phyloP scores from a whole-genome alignment of 202 grass and related monocot genomes.

The Carex sylvatica region DNA sequence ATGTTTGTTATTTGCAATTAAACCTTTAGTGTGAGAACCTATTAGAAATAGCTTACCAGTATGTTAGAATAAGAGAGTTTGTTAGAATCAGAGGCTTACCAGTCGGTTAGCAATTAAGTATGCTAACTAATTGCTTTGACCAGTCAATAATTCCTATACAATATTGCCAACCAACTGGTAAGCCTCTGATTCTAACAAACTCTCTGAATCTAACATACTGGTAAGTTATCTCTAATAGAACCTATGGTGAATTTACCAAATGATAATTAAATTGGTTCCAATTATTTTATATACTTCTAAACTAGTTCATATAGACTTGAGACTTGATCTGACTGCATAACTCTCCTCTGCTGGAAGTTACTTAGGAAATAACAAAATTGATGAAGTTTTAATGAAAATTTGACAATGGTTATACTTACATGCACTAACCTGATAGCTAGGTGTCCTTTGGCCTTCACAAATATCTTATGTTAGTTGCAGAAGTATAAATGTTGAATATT shows the following conservation, averaged over 20 bases:
- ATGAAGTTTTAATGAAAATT: background rate
- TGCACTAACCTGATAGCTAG: background rate
- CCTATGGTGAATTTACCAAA: background rate
- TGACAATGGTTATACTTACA: background rate
- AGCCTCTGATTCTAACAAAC: no score
- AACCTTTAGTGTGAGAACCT: background rate
- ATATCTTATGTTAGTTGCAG: background rate
- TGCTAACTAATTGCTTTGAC: no score
- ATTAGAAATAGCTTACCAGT: background rate
- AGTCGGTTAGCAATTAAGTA: no score
- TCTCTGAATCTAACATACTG: no score
- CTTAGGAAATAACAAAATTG: background rate
- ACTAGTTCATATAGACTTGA: background rate
- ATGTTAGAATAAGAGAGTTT: no score
- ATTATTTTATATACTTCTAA: background rate
- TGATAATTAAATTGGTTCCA: background rate
- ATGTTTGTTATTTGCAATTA: background rate
- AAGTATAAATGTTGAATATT: background rate
- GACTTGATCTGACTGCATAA: slow-evolving; percentile 1
- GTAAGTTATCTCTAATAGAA: no score
- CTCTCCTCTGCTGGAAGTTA: background rate
- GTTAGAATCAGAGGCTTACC: no score
- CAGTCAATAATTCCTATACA: no score
- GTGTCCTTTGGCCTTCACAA: background rate
- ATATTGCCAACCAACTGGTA: no score